These are phyloP conservation scores for Perilla frutescens DNA, from an alignment of 257 asterid species.

Conservation along the genomic window DNA sequence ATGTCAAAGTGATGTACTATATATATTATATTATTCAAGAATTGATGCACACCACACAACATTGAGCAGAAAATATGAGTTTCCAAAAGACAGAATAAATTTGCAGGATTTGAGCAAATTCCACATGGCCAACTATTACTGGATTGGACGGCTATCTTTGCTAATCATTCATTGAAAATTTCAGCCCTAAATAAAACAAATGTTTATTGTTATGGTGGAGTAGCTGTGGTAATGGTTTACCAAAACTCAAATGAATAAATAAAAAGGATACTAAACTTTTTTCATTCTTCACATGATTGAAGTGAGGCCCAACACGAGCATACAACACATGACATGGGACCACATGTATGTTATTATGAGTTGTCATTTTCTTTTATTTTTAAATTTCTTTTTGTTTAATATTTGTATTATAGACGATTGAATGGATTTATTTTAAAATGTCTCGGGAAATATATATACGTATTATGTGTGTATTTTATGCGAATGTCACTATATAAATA, in stretches of 20 bases:
- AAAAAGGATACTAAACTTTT: not conserved
- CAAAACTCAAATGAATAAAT: not conserved
- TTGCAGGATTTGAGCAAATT: slow-evolving; percentile 15
- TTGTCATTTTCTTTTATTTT: slow-evolving; percentile 19
- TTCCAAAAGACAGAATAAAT: slow-evolving; percentile 5
- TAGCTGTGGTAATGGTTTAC: slow-evolving; percentile 32
- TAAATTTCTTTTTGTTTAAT: too few relatives aligned
- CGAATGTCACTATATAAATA: too few relatives aligned
- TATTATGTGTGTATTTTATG: too few relatives aligned
- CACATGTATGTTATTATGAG: slow-evolving; percentile 19
- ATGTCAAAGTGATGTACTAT: not conserved
- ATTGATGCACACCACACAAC: slow-evolving; percentile 10
- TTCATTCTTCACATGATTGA: slow-evolving; percentile 33
- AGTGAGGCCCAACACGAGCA: slow-evolving; percentile 28
- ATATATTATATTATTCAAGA: not conserved
- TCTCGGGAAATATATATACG: too few relatives aligned
- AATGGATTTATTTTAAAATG: too few relatives aligned
- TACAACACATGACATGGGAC: slow-evolving; percentile 41
- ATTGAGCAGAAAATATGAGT: not conserved
- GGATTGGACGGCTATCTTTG: slow-evolving; percentile 34
- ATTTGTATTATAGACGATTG: not conserved
- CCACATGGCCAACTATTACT: slow-evolving; percentile 46
- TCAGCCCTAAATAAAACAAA: not conserved
- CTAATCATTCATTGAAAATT: slow-evolving; percentile 30
- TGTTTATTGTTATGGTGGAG: slow-evolving; percentile 30